Percentiles rank a stretch among this genome's conserved stretches.
Conservation (phyloP, 1,284 basidiomycete genomes). For the Rhodotorula sp. region DNA sequence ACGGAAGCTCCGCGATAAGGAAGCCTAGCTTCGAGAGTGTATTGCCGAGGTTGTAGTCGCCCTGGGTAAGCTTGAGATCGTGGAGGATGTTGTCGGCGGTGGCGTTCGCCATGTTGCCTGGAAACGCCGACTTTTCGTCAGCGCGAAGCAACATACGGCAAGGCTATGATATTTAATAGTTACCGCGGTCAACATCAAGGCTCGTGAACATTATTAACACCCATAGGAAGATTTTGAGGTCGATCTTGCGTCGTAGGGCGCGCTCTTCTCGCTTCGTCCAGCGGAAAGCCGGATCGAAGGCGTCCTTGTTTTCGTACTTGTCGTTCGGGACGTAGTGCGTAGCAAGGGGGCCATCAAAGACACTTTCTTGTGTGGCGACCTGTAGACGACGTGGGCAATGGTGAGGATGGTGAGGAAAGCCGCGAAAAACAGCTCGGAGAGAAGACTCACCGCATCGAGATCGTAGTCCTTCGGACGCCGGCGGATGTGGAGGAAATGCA, state of each 20-base stretch:
- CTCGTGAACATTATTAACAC: conserved; percentile 33
- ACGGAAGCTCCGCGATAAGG: conserved; percentile 32
- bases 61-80: conserved; percentile 49
- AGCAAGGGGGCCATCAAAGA: conserved; percentile 28
- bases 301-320: conserved; percentile 25
- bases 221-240: conserved; percentile 33
- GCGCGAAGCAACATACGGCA: background rate
- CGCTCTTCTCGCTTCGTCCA: conserved; percentile 51
- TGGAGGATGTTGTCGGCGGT: conserved; percentile 50
- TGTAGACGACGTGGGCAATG: background rate
- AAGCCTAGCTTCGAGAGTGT: conserved; percentile 38
- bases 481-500: background rate
- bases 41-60: conserved; percentile 50
- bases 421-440: background rate
- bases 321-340: conserved; percentile 16
- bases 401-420: too few species aligned
- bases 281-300: conserved; percentile 48
- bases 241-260: conserved; percentile 45
- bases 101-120: conserved; percentile 12
- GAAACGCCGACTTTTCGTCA: background rate
- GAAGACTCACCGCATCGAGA: conserved; percentile 5
- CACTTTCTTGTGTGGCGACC: conserved; percentile 32
- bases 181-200: conserved; percentile 46
- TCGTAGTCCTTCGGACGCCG: background rate
- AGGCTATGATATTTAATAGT: background rate